Evolutionary conservation across 129 eudicot genomes (phyloP), one percentile per base, ranked within the genome.

Genomic region (Chrysanthemum makinoi): DNA sequence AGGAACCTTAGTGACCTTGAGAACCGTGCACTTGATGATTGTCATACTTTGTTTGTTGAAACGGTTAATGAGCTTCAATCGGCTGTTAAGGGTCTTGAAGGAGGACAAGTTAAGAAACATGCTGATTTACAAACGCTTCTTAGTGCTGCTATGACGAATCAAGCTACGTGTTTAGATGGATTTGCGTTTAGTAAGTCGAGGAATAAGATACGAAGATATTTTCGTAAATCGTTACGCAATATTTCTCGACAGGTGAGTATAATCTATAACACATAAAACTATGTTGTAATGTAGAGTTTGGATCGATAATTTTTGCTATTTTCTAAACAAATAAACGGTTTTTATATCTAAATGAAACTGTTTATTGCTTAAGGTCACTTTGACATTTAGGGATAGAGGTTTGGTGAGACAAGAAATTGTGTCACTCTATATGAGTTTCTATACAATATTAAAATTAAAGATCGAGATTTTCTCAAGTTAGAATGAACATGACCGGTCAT

Each of bases 21-120:
- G 16, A 62, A 76, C 46, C 84, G 75, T 3, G 98, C 96, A n/a
- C 85, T 89, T 5, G 85, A 81, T 2, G 98, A 93, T 76, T 93
- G 96, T n/a, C 77, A 87, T 30, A 85, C 89, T 75, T 80, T 93
- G 47, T 76, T 93, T 9, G 52, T 73, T 12, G 78, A 76, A 43
- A 85, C 98, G 5, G 79, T 82, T 2, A 44, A 66, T 1, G 86
- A 83, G 61, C 90, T 93, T 56, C 54, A 57, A 1, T 50, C 80
- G 0, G 87, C 86, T 30, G 55, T 81, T 13, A 43, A 77, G 17
- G 87, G 83, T 12, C 80, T 91, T 3, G 49, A 84, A 0, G 52
- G 30, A 0, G 74, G 73, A 1, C 57, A 91, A 18, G 53, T 52
- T 19, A 6, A 15, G 1, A 58, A 66, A 24, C 57, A 56, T 13